Evolutionary conservation across 805 yeast species (phyloP), one percentile per base, ranked within the genome.

Genomic region (Candida gorgasii): DNA sequence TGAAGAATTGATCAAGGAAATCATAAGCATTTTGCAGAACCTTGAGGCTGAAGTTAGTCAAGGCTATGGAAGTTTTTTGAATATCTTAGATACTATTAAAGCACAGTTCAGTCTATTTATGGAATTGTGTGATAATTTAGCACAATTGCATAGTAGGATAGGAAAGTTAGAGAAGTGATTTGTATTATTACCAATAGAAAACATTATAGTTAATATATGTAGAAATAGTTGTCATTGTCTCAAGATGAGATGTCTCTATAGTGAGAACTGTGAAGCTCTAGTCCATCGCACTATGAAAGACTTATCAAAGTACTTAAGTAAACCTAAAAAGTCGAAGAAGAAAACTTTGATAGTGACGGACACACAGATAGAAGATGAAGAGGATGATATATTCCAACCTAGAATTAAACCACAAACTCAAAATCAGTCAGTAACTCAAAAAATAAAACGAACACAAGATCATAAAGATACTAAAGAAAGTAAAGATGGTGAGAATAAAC

Each of bases 71-170:
- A 58, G 67, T 39, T 59, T 70, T 39, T 55, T 59, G 45, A 69
- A 75, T 49, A 73, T 84, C 19, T 77, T 83, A 12, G 73, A 75
- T 37, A 81, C 87, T 0, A 73, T 86, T 18, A 78, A 78, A 43
- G 82, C 80, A 51, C 92, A 85, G 60, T 85, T 82, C 57, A 69
- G 70, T 33, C 64, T 85, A 40, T 86, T 84, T 61, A 82, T 84
- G 80, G 90, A 84, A 58, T 69, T 83, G 33, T 84, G 90, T 37
- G 86, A 84, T 58, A 75, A 79, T 30, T 74, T 84, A 57, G 90
- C 92, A 2, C 86, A 81, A 50, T 60, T 84, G 30, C 92, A 85
- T 61, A 62, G 54, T 36, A 66, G 64, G 48, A 62, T 66, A 16
- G 50, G 22, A 20, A 34, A 39, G 23, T 9, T 39, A n/a, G 35